These are phyloP conservation scores for Claviceps sp. DNA, from an alignment of 2,329 filamentous ascomycete genomes.

Conservation along the genomic window DNA sequence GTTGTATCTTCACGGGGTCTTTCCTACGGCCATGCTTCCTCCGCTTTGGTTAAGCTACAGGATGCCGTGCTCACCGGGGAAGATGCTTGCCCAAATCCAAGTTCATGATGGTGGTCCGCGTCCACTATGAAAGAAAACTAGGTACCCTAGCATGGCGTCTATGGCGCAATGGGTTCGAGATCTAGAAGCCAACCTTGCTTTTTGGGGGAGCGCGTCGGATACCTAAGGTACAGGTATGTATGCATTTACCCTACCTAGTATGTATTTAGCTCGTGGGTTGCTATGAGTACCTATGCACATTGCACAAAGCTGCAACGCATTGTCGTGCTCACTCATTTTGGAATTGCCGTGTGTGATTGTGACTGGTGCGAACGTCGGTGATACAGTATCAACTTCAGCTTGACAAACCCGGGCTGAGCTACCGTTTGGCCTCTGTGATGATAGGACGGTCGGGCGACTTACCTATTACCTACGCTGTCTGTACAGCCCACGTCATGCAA, in stretches of 20 bases:
- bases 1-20: not conserved
- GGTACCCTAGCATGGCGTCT: not conserved
- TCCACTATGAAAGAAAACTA: not conserved
- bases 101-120: not conserved
- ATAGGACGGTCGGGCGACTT: too few relatives aligned
- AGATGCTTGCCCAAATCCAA: too few relatives aligned
- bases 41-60: not conserved
- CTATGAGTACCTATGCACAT: not conserved
- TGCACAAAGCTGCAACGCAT: not conserved
- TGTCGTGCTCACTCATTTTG: not conserved
- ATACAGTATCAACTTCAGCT: not conserved
- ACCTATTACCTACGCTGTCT: too few relatives aligned
- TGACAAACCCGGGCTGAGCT: too few relatives aligned
- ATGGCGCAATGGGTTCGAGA: not conserved
- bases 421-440: too few relatives aligned
- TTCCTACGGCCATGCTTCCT: not conserved
- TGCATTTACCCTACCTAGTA: not conserved
- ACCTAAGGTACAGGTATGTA: too few relatives aligned
- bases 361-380: not conserved
- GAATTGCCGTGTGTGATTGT: not conserved
- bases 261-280: not conserved
- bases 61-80: not conserved
- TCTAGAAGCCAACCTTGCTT: not conserved
- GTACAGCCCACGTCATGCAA: too few relatives aligned
- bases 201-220: not conserved